Base-by-base conservation (phyloP, 2,329 filamentous ascomycete genomes). In the Colletotrichum caudatum region DNA sequence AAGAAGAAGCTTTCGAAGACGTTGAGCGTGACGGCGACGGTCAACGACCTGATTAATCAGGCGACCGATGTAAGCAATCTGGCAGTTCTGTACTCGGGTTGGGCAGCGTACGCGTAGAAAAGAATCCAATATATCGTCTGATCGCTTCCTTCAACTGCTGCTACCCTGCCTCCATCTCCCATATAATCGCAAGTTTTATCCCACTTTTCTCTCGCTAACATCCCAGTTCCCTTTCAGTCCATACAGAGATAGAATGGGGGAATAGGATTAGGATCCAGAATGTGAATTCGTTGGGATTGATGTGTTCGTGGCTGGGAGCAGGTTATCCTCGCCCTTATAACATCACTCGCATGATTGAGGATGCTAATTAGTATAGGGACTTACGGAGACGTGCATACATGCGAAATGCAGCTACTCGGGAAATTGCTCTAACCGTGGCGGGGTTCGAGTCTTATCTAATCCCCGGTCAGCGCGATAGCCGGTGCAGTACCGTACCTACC, bases 1-100 rank as follows among this genome's bases (percentile, higher is more conserved):
- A 91, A 93, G 79, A 98, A 98, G 88, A 99, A 99, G 84, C 82
- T 99, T 75, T 93, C 92, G 74, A 97, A 97, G 86, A 95, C 93
- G 2, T 82, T 99, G 79, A 99, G 95, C 80, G 95, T 97, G 23
- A 93, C 93, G 66, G 97, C 96, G 3, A 98, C 94, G 18, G 96
- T 99, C 65, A 98, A 98, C 78, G 96, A 99, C 79, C 83, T 99
- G 74, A 99, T 99, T 74, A 96, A 98, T 79, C 93, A 97, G 82
- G 95, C 96, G 9, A 95, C 93, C 1, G 96, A 99, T 81, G 95
- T 97, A 83, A 89, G 89, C 75, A 98, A 99, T 79, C 80, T 99
- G 77, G 95, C 96, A 2, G 91, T 98, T 53, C 82, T 99, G 76
- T 99, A 95, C 84, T 92, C 91, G 77, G 84, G 85, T 56, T 83